These are phyloP conservation scores for Psilocybe azurescens DNA, from an alignment of 768 basidiomycete species.

Conservation along the genomic window DNA sequence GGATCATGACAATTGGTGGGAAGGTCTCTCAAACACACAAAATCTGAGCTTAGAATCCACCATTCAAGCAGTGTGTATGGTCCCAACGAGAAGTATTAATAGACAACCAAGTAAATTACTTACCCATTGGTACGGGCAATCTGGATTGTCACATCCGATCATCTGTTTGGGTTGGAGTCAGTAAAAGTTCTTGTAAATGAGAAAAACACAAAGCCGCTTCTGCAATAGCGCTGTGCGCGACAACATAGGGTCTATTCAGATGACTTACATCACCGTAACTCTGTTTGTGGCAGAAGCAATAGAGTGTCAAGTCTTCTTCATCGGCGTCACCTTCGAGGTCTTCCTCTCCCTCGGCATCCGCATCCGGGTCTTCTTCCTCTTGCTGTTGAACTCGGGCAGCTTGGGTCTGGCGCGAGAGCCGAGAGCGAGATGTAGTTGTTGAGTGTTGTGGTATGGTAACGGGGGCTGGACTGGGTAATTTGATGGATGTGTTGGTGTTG, in stretches of 20 bases:
- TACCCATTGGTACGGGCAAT: conserved; percentile 77
- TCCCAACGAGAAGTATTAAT: not conserved
- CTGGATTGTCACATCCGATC: conserved; percentile 74
- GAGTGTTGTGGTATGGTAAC: conserved; percentile 23
- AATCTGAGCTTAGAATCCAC: not conserved
- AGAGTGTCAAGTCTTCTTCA: conserved; percentile 40
- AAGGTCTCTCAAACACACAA: not conserved
- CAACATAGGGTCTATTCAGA: not conserved
- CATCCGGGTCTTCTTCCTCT: conserved; percentile 40
- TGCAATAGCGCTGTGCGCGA: not conserved
- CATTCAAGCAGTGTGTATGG: not conserved
- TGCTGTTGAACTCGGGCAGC: conserved; percentile 24
- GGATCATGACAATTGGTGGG: not conserved
- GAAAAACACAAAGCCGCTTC: not conserved
- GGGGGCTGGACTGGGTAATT: conserved; percentile 38
- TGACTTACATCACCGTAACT: conserved; percentile 45
- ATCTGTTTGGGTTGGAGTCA: conserved; percentile 44
- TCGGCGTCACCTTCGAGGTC: conserved; percentile 42
- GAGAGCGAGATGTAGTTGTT: conserved; percentile 33
- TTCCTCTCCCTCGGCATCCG: conserved; percentile 46
- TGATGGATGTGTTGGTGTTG: conserved; percentile 40
- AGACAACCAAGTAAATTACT: conserved; percentile 23
- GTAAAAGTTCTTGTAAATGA: not conserved
- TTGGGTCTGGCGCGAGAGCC: conserved; percentile 40
- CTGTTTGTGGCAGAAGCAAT: conserved; percentile 48